These are phyloP conservation scores for Hemileccinum rubropunctum DNA, from an alignment of 768 basidiomycete genomes.

Conservation along the genomic window DNA sequence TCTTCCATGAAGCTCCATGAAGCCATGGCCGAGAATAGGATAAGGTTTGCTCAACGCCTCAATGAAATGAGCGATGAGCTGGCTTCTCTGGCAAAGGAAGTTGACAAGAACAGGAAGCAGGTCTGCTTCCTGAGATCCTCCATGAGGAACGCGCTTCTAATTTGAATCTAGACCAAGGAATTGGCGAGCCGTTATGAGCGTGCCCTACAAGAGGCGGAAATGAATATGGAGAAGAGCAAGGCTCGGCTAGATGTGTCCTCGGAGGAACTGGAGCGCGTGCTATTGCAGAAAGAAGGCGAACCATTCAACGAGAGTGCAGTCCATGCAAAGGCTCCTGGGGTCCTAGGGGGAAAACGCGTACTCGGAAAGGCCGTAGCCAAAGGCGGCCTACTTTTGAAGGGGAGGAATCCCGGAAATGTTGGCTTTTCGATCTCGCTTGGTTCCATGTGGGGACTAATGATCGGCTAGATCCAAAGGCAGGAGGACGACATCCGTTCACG, in stretches of 20 bases:
- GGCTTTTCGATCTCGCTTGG: slow-evolving; percentile 7
- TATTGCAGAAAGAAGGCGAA: slow-evolving; percentile 95
- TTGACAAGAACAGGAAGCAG: slow-evolving; percentile 91
- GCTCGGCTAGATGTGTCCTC: slow-evolving; percentile 81
- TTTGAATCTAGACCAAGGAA: slow-evolving; percentile 75
- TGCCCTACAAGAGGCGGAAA: slow-evolving; percentile 83
- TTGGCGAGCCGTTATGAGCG: slow-evolving; percentile 86
- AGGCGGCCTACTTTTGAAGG: slow-evolving; percentile 85
- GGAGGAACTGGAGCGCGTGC: slow-evolving; percentile 90
- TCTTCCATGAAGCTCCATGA: slow-evolving; percentile 87
- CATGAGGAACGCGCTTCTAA: slow-evolving; percentile 4
- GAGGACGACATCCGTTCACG: slow-evolving; percentile 91
- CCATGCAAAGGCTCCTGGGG: slow-evolving; percentile 56
- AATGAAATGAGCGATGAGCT: slow-evolving; percentile 99
- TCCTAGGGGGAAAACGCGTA: slow-evolving; percentile 69
- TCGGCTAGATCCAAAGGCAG: slow-evolving; percentile 73
- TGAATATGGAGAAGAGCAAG: slow-evolving; percentile 85
- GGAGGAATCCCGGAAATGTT: slow-evolving; percentile 89
- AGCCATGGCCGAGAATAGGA: slow-evolving; percentile 81
- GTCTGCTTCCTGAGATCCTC: slow-evolving; percentile 37
- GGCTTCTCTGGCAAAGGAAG: slow-evolving; percentile 77
- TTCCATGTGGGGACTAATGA: slow-evolving; percentile 4
- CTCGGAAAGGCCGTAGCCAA: slow-evolving; percentile 92
- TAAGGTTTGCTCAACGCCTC: slow-evolving; percentile 81
- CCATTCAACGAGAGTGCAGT: slow-evolving; percentile 77